A percentile compares a stretch with the other conserved stretches of the same genome.
Conservation (phyloP, 345 rosid species). For the Psidium guajava region DNA sequence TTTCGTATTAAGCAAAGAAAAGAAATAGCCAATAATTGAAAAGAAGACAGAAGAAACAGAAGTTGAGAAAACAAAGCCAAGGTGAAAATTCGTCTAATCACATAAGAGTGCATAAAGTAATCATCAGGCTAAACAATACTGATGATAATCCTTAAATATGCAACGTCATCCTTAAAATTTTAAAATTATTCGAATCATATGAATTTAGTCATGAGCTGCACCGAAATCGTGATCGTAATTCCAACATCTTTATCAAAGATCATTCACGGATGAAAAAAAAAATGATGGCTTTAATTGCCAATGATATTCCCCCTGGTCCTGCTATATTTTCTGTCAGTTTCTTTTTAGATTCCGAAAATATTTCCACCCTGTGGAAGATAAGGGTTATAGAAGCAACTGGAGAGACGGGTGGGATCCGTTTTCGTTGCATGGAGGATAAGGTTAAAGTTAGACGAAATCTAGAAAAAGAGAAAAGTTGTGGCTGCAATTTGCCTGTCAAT, state of each 20-base stretch:
- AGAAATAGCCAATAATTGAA: no score
- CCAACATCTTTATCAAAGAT: neutral
- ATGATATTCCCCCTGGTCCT: neutral
- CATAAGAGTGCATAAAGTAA: no score
- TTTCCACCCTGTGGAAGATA: slow-evolving; percentile 25
- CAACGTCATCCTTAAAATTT: neutral
- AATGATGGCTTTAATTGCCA: neutral
- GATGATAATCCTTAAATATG: neutral
- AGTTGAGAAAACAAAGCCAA: no score
- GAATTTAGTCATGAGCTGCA: neutral
- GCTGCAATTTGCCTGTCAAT: slow-evolving; percentile 39
- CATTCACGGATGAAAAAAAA: neutral
- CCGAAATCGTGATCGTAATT: neutral
- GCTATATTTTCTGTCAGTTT: neutral
- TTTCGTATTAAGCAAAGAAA: no score
- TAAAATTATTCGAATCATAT: neutral
- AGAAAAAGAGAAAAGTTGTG: slow-evolving; percentile 34
- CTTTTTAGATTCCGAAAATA: neutral
- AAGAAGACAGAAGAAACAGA: no score
- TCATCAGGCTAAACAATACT: no score
- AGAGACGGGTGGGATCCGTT: slow-evolving; percentile 24
- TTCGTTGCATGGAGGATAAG: slow-evolving; percentile 6
- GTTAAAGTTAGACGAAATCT: slow-evolving; percentile 2
- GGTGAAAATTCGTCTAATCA: no score
- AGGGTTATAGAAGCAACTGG: slow-evolving; percentile 21